Evolutionary conservation across 73 alveolate genomes (phyloP), one percentile per base, ranked within the genome.

Genomic region (Paramecium octaurelia): DNA sequence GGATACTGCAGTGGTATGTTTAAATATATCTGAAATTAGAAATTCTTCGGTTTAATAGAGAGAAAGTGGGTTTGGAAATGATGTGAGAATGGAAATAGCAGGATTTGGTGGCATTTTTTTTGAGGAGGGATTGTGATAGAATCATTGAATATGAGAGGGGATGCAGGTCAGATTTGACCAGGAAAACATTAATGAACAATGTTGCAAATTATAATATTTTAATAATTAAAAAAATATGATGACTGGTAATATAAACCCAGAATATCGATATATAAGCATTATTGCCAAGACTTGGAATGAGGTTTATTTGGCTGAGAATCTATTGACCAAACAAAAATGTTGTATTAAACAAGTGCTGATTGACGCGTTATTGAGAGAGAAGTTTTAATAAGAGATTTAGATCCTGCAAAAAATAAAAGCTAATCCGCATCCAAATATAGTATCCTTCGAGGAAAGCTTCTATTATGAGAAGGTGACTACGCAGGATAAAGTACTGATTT

Each of bases 391-490:
- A 27, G 91, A 80, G n/a, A 46, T 48, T 20, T 21, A 80, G 18
- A 42, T 80, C 43, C 54, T 80, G 24, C 50, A 80, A 42, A 24
- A 44, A 46, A 80, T 43, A 11, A 80, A 80, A n/a, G 75, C 21
- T 40, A 1, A 80, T 80, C 91, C 91, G 10, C 91, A 80, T 80
- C 91, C 91, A 20, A 80, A 80, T 80, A 80, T 80, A 0, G 23
- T 80, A 80, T 14, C 46, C 7, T 80, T n/a, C 46, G 76, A 80
- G 84, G 84, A 64, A n/a, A 31, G 76, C 44, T 43, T 31, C 57
- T 80, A 80, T 24, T 80, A 31, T 43, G 91, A 80, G 46, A 42
- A 80, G 91, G 50, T 31, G 5, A 75, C 68, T 0, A 38, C 58
- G 12, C 10, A 75, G 35, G 88, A 75, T 14, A 23, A 38, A 75